Conservation (phyloP, 257 asterid genomes). For the Coffea eugenioides region DNA sequence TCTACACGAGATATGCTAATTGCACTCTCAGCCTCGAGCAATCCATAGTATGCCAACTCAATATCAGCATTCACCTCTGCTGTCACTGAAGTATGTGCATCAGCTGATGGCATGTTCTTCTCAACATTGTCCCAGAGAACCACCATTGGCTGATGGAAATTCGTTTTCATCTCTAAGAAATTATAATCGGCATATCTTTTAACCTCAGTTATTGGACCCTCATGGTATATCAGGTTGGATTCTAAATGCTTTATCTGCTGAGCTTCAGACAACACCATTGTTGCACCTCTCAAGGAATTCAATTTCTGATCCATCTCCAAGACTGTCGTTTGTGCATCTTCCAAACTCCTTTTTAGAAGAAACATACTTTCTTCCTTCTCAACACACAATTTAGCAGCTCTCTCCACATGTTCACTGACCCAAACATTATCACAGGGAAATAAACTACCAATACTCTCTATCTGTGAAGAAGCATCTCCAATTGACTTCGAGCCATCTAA, state of each 20-base stretch:
- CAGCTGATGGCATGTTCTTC: slow-evolving; percentile 12
- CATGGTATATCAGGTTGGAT: slow-evolving; percentile 17
- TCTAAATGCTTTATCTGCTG: slow-evolving; percentile 40
- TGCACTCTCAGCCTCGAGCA: slow-evolving; percentile 31
- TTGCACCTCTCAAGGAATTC: slow-evolving; percentile 64
- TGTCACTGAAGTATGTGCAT: slow-evolving; percentile 17
- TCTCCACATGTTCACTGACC: slow-evolving; percentile 67
- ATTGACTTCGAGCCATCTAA: slow-evolving; percentile 76
- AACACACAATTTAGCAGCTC: slow-evolving; percentile 61
- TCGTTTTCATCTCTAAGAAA: slow-evolving; percentile 22
- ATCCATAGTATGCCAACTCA: slow-evolving; percentile 29
- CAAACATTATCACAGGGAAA: slow-evolving; percentile 65
- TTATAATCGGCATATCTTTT: slow-evolving; percentile 11
- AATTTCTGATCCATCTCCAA: slow-evolving; percentile 65
- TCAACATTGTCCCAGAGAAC: slow-evolving; percentile 22
- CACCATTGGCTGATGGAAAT: slow-evolving; percentile 19
- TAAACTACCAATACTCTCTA: slow-evolving; percentile 54
- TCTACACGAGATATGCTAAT: slow-evolving; percentile 22
- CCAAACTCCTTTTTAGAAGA: slow-evolving; percentile 61
- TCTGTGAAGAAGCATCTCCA: slow-evolving; percentile 64
- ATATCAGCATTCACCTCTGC: slow-evolving; percentile 25
- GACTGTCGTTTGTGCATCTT: slow-evolving; percentile 68
- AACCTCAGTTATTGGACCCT: neutral
- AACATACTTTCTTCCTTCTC: slow-evolving; percentile 75
- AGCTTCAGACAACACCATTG: slow-evolving; percentile 58